Conservation (phyloP, 129 eudicot species). For the Gnaphalium uliginosum region DNA sequence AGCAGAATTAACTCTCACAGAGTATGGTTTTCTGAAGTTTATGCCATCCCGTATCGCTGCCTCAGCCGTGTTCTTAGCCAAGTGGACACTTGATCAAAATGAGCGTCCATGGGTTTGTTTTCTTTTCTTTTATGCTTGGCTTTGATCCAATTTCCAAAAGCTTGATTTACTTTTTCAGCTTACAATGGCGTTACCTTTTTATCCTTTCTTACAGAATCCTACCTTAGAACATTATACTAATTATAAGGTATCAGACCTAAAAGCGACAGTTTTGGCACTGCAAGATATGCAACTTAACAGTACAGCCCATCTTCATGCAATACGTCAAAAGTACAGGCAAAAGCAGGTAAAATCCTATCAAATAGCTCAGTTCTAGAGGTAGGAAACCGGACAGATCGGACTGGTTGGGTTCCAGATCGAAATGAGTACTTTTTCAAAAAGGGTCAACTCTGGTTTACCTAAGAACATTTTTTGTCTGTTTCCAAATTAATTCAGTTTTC, state of each 20-base stretch:
- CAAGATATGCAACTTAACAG: conserved; percentile 74
- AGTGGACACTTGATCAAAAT: conserved; percentile 91
- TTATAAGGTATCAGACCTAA: conserved; percentile 61
- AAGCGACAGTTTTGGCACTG: conserved; percentile 56
- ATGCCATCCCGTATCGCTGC: conserved; percentile 90
- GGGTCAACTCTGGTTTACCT: neutral
- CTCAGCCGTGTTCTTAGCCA: conserved; percentile 89
- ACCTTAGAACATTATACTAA: conserved; percentile 78
- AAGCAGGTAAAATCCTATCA: conserved; percentile 48
- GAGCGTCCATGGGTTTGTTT: conserved; percentile 82
- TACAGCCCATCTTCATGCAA: conserved; percentile 51
- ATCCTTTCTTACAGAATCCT: conserved; percentile 59
- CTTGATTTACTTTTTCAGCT: neutral
- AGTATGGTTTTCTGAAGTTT: conserved; percentile 69
- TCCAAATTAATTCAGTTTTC: no score
- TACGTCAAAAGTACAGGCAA: conserved; percentile 79
- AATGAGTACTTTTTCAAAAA: neutral
- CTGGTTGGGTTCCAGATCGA: neutral
- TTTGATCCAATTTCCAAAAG: neutral
- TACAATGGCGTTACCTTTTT: neutral
- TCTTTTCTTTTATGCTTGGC: neutral
- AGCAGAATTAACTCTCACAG: conserved; percentile 78
- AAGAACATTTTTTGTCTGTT: neutral
- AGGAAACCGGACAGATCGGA: neutral
- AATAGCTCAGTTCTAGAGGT: neutral